Conservation (phyloP, 2,329 filamentous ascomycete genomes). For the Balansia obtecta region DNA sequence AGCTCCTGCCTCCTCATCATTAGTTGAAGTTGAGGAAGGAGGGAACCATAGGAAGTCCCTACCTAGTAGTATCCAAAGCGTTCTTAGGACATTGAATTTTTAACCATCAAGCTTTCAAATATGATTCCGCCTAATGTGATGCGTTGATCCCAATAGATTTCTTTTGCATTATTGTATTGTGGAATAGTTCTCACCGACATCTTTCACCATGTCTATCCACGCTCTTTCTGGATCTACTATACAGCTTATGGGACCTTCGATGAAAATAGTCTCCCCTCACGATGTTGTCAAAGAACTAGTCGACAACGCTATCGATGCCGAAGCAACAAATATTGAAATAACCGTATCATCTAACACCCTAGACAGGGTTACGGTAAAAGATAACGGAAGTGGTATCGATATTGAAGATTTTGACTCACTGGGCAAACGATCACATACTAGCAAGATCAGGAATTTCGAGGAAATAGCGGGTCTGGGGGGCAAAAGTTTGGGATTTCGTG, state of each 20-base stretch:
- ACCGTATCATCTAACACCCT: conserved; percentile 52
- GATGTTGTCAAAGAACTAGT: conserved; percentile 64
- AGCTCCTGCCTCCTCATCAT: not conserved
- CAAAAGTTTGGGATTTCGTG: conserved; percentile 60
- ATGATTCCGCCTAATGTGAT: not conserved
- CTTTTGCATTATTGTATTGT: too few relatives aligned
- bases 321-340: conserved; percentile 53
- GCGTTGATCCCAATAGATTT: too few relatives aligned
- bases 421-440: conserved; percentile 58
- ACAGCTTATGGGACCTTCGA: conserved; percentile 46
- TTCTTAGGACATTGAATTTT: not conserved
- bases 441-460: conserved; percentile 54
- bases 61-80: too few relatives aligned
- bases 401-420: conserved; percentile 47
- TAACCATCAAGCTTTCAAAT: not conserved
- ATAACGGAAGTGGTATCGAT: conserved; percentile 62
- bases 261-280: conserved; percentile 45
- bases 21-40: not conserved
- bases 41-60: not conserved
- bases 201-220: conserved; percentile 33
- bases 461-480: conserved; percentile 46
- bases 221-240: conserved; percentile 35
- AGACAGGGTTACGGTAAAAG: conserved; percentile 56
- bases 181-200: not conserved
- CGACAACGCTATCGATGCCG: conserved; percentile 65